phyloP scores from a whole-genome alignment of 768 basidiomycete species.

The Scleroderma bovista region DNA sequence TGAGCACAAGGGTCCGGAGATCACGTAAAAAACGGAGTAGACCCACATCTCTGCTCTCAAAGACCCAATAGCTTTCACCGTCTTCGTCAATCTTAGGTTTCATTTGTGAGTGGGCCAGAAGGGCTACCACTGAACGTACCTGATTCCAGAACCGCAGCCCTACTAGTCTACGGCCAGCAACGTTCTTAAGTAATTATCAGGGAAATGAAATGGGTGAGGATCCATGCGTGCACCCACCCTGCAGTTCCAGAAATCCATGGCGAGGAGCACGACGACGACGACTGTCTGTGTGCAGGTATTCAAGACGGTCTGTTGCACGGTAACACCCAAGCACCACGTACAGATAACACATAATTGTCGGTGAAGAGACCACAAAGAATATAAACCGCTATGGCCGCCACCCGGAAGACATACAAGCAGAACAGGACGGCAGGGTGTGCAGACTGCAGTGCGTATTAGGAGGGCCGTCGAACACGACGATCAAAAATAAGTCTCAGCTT shows the following conservation, averaged over 20 bases:
- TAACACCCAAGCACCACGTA: slow-evolving; percentile 33
- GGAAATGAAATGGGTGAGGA: background rate
- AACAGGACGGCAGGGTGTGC: slow-evolving; percentile 81
- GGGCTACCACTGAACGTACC: slow-evolving; percentile 27
- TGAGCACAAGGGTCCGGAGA: slow-evolving; percentile 6
- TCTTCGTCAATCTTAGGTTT: slow-evolving; percentile 80
- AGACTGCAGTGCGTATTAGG: slow-evolving; percentile 42
- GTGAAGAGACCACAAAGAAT: slow-evolving; percentile 91
- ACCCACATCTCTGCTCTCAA: slow-evolving; percentile 92
- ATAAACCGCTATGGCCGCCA: slow-evolving; percentile 86
- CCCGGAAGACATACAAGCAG: slow-evolving; percentile 84
- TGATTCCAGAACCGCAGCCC: slow-evolving; percentile 99
- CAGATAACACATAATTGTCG: slow-evolving; percentile 88
- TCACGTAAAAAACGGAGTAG: background rate
- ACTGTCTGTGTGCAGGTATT: slow-evolving; percentile 55
- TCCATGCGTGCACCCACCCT: slow-evolving; percentile 44
- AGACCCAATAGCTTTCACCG: slow-evolving; percentile 95
- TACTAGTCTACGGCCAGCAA: slow-evolving; percentile 88
- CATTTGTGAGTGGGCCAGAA: background rate
- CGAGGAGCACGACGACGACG: slow-evolving; percentile 84
- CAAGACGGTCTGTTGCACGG: background rate
- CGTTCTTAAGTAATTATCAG: slow-evolving; percentile 55
- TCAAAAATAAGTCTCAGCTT: slow-evolving; percentile 39
- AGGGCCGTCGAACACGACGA: slow-evolving; percentile 7
- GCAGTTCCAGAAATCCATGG: slow-evolving; percentile 99